A percentile compares a stretch with the other conserved stretches of the same genome.
phyloP scores from a whole-genome alignment of 768 basidiomycete species.

The Rossbeevera mucosa region DNA sequence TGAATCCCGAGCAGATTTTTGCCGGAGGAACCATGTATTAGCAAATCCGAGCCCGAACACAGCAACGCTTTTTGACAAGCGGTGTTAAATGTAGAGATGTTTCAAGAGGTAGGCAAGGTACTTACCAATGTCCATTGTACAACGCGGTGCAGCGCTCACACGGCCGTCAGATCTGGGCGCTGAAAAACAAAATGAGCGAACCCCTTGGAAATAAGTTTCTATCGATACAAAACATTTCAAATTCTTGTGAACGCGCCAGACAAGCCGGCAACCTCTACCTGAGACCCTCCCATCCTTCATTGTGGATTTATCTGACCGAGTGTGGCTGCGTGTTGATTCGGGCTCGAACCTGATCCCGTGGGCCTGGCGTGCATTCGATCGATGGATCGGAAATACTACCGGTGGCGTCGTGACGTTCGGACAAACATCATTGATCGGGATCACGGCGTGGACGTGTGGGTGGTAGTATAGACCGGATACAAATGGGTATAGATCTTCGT shows the following conservation, averaged over 20 bases:
- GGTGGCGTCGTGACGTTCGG: neutral
- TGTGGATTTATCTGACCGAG: conserved; percentile 32
- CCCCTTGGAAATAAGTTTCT: neutral
- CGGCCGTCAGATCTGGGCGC: neutral
- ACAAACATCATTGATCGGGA: neutral
- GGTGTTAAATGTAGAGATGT: neutral
- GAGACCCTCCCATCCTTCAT: conserved; percentile 51
- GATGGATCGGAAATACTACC: neutral
- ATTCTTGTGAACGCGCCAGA: neutral
- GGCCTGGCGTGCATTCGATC: conserved; percentile 31
- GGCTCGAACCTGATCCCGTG: conserved; percentile 56
- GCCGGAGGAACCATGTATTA: neutral
- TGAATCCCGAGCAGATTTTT: neutral
- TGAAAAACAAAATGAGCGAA: neutral
- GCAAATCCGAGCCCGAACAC: neutral
- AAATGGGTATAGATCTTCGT: conserved; percentile 1
- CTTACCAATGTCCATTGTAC: neutral
- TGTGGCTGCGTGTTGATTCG: conserved; percentile 48
- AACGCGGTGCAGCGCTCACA: neutral
- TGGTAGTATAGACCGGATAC: neutral
- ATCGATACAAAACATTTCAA: neutral
- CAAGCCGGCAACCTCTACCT: conserved; percentile 37
- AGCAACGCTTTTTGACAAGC: neutral
- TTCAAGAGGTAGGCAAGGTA: neutral
- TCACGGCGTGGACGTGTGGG: neutral